Evolutionary conservation across 2,329 filamentous ascomycete species (phyloP).

Genomic region (Fusarium austroafricanum): DNA sequence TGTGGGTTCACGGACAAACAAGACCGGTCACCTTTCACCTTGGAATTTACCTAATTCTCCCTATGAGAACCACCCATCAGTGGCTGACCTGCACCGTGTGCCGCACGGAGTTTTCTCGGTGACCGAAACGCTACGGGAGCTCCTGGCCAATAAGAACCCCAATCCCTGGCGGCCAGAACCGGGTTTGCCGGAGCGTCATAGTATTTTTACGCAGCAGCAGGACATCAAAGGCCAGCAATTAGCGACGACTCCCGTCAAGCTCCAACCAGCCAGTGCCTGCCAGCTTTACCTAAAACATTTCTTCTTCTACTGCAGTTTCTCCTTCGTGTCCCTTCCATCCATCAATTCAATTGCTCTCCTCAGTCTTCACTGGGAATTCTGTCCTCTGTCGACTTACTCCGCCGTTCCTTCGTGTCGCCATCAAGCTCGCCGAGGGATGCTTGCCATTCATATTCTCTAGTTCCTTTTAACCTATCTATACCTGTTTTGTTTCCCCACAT

Average conservation of each 20-base stretch:
- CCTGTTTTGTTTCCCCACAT: constrained; percentile 37
- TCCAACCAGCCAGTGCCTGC: constrained; percentile 28
- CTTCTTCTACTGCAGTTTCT: constrained; percentile 38
- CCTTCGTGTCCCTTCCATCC: constrained; percentile 24
- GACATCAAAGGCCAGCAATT: constrained; percentile 45
- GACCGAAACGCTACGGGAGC: constrained; percentile 31
- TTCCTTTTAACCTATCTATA: constrained; percentile 16
- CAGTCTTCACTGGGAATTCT: constrained; percentile 34
- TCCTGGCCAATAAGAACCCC: constrained; percentile 37
- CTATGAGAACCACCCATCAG: constrained; percentile 24
- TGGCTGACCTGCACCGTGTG: constrained; percentile 38
- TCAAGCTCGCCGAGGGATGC: constrained; percentile 51
- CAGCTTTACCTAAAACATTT: constrained; percentile 37
- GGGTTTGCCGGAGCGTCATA: constrained; percentile 48
- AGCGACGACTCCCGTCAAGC: constrained; percentile 28
- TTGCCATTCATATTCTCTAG: constrained; percentile 43
- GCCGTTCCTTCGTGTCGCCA: constrained; percentile 57
- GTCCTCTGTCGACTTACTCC: constrained; percentile 58
- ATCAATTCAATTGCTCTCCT: constrained; percentile 30
- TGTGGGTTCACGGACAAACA: constrained; percentile 29
- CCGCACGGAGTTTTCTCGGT: constrained; percentile 37
- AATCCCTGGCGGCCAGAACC: constrained; percentile 43
- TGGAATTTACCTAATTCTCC: constrained; percentile 9
- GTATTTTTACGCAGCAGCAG: constrained; percentile 43
- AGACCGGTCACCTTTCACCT: constrained; percentile 31